These are phyloP conservation scores for Jamesozyma spencerorum DNA, from an alignment of 805 yeast genomes.

Conservation along the genomic window DNA sequence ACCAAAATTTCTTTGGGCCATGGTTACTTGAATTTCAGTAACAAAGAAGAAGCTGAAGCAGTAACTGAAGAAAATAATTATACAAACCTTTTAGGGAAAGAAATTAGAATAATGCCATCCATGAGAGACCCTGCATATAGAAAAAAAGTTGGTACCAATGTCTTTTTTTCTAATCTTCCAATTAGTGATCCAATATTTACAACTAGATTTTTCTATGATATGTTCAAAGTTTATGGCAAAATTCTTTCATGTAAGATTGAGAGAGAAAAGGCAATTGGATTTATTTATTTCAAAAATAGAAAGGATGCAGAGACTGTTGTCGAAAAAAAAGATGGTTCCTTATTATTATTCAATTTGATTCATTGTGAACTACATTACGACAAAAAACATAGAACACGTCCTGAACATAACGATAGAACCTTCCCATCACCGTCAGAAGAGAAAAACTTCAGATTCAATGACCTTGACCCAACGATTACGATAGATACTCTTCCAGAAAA, in stretches of 20 bases:
- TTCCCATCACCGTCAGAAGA: too few species aligned
- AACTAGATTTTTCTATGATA: slow-evolving; percentile 40
- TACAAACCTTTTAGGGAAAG: slow-evolving; percentile 32
- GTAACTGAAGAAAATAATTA: slow-evolving; percentile 55
- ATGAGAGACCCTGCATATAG: slow-evolving; percentile 35
- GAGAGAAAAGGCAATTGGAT: slow-evolving; percentile 33
- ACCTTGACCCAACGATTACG: too few species aligned
- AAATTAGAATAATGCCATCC: slow-evolving; percentile 49
- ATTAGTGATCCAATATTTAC: slow-evolving; percentile 26
- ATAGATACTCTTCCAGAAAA: slow-evolving; percentile 3
- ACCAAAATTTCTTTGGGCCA: slow-evolving; percentile 56
- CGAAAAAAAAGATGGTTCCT: slow-evolving; percentile 21
- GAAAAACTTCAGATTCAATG: too few species aligned
- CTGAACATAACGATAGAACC: neutral
- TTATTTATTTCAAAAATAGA: slow-evolving; percentile 31
- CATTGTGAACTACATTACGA: slow-evolving; percentile 2
- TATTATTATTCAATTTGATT: slow-evolving; percentile 14
- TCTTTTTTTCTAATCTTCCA: slow-evolving; percentile 41
- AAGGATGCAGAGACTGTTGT: slow-evolving; percentile 31
- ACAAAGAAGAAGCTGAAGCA: slow-evolving; percentile 40
- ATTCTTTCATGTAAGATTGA: slow-evolving; percentile 36
- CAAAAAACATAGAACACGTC: slow-evolving; percentile 2
- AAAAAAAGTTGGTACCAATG: slow-evolving; percentile 41
- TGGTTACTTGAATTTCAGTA: slow-evolving; percentile 59
- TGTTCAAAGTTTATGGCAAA: slow-evolving; percentile 40